Base-by-base conservation (phyloP, 1,284 basidiomycete genomes). In the Austropuccinia psidii region DNA sequence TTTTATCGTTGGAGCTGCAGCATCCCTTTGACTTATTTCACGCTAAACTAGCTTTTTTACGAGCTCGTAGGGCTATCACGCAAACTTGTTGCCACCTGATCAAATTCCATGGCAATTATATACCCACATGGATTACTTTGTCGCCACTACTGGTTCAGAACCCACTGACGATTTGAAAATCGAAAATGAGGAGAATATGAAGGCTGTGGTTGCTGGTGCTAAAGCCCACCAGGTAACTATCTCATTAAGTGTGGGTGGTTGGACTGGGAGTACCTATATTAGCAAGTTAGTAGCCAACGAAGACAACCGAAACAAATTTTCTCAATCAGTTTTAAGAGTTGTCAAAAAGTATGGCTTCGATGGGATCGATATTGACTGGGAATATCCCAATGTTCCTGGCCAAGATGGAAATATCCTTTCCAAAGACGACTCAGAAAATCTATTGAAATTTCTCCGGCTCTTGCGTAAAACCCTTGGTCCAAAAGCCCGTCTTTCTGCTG, bases 281-380 rank as follows among this genome's bases (percentile, higher is more conserved):
- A 64, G 60, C 35, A 62, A 65, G 21, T 33, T 55, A 19, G 61
- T 65, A 15, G 60, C 57, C 13, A 43, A 73, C 45, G 70, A 61
- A 24, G 37, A 73, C 7, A 73, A 52, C 37, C 58, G 70, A 21
- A 65, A 61, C 33, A 50, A 27, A 2, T 73, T 73, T 24, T 58
- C 49, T 6, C 58, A 73, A 24, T 29, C 58, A 13, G 27, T 64
- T 29, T 19, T 39, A 27, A 50, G 49, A 7, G 37, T 52, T 19
- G 60, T 73, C 29, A n/a, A 73, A 2, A 73, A 64, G 41, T 54
- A 73, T 21, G 58, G 35, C 19, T 65, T 73, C 41, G 60, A 73
- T 39, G 70, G 70, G 2, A 33, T 73, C 37, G 70, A 73, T 8
- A 7, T 64, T 33, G 70, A 73, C 47, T 73, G 70, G 70, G 70